Percentiles rank a stretch among this genome's conserved stretches.
Conservation (phyloP, 2,329 filamentous ascomycete genomes). For the Neofusicoccum kwambonambiense region DNA sequence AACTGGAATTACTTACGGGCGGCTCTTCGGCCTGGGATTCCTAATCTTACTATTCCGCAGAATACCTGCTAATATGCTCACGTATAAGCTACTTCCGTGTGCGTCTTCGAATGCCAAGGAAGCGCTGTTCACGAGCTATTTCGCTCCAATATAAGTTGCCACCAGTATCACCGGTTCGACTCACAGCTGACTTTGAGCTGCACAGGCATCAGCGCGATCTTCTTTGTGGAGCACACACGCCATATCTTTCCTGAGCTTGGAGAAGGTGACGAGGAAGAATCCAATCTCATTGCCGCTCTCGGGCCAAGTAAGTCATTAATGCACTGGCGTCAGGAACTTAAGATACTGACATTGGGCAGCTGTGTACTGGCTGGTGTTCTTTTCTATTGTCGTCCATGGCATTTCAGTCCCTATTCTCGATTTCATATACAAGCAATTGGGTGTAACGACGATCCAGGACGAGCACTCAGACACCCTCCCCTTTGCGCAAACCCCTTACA, state of each 20-base stretch:
- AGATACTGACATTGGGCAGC: slow-evolving; percentile 22
- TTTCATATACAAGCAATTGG: slow-evolving; percentile 39
- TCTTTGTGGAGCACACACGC: slow-evolving; percentile 48
- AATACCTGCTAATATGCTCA: slow-evolving; percentile 55
- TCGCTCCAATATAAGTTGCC: slow-evolving; percentile 39
- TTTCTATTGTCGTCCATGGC: slow-evolving; percentile 49
- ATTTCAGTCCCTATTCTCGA: slow-evolving; percentile 50
- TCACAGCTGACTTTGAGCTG: background rate
- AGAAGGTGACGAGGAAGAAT: slow-evolving; percentile 41
- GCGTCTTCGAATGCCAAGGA: slow-evolving; percentile 56
- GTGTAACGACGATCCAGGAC: slow-evolving; percentile 28
- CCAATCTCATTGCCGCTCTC: slow-evolving; percentile 42
- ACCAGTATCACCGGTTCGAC: background rate
- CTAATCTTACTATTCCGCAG: slow-evolving; percentile 56
- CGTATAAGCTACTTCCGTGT: slow-evolving; percentile 57
- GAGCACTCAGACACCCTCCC: background rate
- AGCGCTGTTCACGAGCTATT: slow-evolving; percentile 61
- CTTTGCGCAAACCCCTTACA: background rate
- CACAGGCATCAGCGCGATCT: slow-evolving; percentile 44
- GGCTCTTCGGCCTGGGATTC: slow-evolving; percentile 53
- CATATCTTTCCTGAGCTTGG: slow-evolving; percentile 45
- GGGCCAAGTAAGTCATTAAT: slow-evolving; percentile 25
- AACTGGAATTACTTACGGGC: slow-evolving; percentile 53
- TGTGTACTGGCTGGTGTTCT: slow-evolving; percentile 48
- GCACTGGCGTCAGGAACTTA: too few species aligned